Conservation (phyloP, 768 basidiomycete species). For the Lactarius sanguifluus region DNA sequence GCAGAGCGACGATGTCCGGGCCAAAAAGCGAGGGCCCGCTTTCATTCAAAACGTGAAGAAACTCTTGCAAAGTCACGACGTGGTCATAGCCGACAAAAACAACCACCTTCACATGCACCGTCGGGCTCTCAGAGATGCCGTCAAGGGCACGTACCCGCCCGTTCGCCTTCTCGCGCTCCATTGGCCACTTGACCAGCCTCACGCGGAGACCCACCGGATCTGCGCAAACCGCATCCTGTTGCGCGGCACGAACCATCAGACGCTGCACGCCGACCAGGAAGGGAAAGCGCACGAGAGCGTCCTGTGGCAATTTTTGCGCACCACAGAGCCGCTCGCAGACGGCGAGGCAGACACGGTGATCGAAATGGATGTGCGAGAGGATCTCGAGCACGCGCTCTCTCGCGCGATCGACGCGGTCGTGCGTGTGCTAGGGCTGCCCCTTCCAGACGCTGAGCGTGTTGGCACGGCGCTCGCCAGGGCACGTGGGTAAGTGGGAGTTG, state of each 20-base stretch:
- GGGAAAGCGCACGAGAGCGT: conserved; percentile 70
- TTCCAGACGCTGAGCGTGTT: conserved; percentile 57
- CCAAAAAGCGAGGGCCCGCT: conserved; percentile 65
- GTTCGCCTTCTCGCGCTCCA: conserved; percentile 79
- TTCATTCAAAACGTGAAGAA: conserved; percentile 73
- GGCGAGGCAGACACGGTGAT: conserved; percentile 67
- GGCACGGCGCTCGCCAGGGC: conserved; percentile 47
- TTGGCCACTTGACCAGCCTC: conserved; percentile 64
- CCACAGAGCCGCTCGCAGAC: conserved; percentile 58
- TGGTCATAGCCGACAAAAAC: conserved; percentile 94
- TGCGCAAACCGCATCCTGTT: conserved; percentile 70
- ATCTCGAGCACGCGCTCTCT: conserved; percentile 52
- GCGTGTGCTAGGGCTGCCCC: conserved; percentile 50
- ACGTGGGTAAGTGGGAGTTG: conserved; percentile 37
- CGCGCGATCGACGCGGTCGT: conserved; percentile 60
- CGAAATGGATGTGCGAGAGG: conserved; percentile 63
- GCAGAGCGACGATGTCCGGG: conserved; percentile 86
- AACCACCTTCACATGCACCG: conserved; percentile 47
- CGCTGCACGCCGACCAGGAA: conserved; percentile 57
- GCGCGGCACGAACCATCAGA: conserved; percentile 87
- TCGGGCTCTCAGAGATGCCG: conserved; percentile 57
- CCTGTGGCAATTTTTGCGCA: conserved; percentile 72
- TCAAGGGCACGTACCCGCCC: conserved; percentile 45
- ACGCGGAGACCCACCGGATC: conserved; percentile 64
- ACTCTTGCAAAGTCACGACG: conserved; percentile 59